A percentile compares a stretch with the other conserved stretches of the same genome.
These are phyloP conservation scores for Aspergillus felis DNA, from an alignment of 2,329 filamentous ascomycete genomes.

Conservation along the genomic window DNA sequence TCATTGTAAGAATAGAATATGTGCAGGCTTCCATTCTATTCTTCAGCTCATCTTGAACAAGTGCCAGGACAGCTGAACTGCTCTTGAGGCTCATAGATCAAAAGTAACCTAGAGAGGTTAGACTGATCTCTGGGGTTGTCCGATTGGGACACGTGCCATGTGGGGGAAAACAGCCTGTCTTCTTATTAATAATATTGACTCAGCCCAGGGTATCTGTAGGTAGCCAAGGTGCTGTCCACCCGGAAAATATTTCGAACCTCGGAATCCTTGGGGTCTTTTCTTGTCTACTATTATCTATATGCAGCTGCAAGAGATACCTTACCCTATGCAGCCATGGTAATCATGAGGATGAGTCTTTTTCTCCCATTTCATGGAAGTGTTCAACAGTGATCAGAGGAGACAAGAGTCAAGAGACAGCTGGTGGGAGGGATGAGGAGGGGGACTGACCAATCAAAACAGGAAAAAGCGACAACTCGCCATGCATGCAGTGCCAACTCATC, in stretches of 20 bases:
- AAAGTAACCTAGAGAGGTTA: background rate
- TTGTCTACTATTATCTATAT: no score
- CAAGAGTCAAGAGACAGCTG: slow-evolving; percentile 6
- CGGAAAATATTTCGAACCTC: background rate
- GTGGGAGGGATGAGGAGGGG: slow-evolving; percentile 20
- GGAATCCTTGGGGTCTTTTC: background rate
- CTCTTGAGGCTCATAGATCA: no score
- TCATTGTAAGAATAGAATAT: background rate
- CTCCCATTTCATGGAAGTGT: background rate
- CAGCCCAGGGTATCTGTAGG: no score
- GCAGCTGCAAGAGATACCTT: background rate
- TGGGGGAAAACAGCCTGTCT: background rate
- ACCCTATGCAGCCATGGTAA: background rate
- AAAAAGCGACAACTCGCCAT: slow-evolving; percentile 22
- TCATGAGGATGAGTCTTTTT: background rate
- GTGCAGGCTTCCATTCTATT: background rate
- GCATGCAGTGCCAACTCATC: slow-evolving; percentile 32
- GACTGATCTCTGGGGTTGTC: background rate
- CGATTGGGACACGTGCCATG: background rate
- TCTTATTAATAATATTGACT: no score
- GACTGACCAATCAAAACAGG: slow-evolving; percentile 24
- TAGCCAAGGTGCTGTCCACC: background rate
- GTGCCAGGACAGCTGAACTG: background rate
- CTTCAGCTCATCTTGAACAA: background rate
- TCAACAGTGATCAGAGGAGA: background rate